Evolutionary conservation across 306 rosid genomes (phyloP), one percentile per base, ranked within the genome.

Genomic region (Abrus precatorius): DNA sequence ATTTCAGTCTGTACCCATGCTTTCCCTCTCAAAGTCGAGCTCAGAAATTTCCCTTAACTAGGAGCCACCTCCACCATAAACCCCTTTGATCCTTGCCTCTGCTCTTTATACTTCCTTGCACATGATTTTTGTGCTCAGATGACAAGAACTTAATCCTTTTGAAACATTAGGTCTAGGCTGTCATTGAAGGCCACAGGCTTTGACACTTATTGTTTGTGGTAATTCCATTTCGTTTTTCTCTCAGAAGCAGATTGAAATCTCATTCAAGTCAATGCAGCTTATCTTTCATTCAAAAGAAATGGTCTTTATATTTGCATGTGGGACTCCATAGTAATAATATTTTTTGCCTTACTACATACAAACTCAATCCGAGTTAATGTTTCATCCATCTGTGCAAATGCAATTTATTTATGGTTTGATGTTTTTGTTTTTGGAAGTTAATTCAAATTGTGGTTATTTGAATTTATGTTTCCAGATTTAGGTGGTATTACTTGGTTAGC

Each of bases 401-500:
- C 64, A 20, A 41, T 32, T 48, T 20, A 20, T 6, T 43, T 3
- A 14, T 71, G 0, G 11, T 62, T 69, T 12, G 20, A 20, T 3
- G 4, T 11, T 4, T 30, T 12, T 41, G 8, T 9, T 3, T 5
- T 2, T 5, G 30, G 27, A 0, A 11, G n/a, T 45, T 30, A 0
- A 32, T 33, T 54, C 28, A 45, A 50, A 54, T 47, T 10, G 2
- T 57, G 40, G n/a, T 56, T 43, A 43, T 54, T 61, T 64, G 11
- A 38, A 48, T 36, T 55, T 2, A 47, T 40, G 45, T 76, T 57
- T 40, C 66, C 9, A 33, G 9, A 13, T 28, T 45, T 4, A 69
- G 45, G 29, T 56, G 65, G 67, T 78, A 27, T 13, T 29, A 20
- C 50, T 7, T 76, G 43, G 7, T 56, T 76, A 55, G 6, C 36